phyloP scores from a whole-genome alignment of 1,284 basidiomycete genomes.

The Tilletia caries region DNA sequence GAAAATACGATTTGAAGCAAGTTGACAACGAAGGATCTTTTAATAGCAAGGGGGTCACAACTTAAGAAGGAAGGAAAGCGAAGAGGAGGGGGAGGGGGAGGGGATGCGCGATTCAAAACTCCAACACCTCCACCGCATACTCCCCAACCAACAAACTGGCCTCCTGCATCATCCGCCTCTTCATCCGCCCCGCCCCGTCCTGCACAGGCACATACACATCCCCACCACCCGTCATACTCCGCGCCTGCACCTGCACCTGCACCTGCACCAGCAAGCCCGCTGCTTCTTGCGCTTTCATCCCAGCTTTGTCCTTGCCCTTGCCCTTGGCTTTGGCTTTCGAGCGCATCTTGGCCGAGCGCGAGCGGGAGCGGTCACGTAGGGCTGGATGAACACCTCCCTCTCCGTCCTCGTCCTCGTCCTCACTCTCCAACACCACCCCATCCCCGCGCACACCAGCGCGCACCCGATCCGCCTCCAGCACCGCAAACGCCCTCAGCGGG shows the following conservation, averaged over 20 bases:
- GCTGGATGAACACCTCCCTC: background rate
- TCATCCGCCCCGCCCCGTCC: conserved; percentile 8
- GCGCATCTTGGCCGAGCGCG: no score
- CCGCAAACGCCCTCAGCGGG: background rate
- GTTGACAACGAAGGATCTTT: no score
- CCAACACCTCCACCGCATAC: conserved; percentile 9
- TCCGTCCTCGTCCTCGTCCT: background rate
- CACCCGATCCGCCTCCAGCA: background rate
- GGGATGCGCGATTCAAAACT: background rate
- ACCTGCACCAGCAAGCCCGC: background rate
- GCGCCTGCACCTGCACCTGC: background rate
- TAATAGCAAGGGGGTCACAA: no score
- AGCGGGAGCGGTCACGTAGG: background rate
- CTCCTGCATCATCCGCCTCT: conserved; percentile 13
- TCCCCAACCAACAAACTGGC: conserved; percentile 8
- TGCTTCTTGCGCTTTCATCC: background rate
- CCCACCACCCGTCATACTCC: background rate
- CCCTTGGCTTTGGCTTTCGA: no score
- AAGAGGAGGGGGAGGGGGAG: no score
- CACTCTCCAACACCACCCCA: no score
- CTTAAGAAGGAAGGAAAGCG: no score
- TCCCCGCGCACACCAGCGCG: no score
- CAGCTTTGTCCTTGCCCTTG: background rate
- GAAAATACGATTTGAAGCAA: no score
- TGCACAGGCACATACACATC: background rate